These are phyloP conservation scores for Cryomyces minteri DNA, from an alignment of 495 filamentous ascomycete genomes.

Conservation along the genomic window DNA sequence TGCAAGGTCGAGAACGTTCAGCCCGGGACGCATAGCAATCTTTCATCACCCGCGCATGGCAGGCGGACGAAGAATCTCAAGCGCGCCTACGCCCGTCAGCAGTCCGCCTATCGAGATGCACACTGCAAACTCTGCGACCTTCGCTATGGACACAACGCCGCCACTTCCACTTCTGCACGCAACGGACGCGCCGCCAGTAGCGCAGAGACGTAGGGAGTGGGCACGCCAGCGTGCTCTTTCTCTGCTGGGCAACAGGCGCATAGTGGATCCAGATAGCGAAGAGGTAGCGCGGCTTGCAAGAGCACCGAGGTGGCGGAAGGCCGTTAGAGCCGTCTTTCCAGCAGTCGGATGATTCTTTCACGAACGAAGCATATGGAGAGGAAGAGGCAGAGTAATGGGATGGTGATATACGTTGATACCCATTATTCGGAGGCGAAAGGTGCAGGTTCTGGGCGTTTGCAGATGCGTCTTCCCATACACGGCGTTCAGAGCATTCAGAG, in stretches of 20 bases:
- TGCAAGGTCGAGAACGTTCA: neutral
- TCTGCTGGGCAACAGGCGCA: slow-evolving; percentile 9
- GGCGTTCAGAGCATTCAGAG: no score
- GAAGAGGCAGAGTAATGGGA: no score
- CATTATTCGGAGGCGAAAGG: no score
- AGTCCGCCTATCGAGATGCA: neutral
- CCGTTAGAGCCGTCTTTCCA: slow-evolving; percentile 6
- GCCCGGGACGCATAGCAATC: neutral
- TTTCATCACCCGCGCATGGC: neutral
- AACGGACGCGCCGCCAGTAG: slow-evolving; percentile 1
- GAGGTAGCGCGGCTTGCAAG: slow-evolving; percentile 3
- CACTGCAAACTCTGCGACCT: neutral
- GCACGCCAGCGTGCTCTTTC: slow-evolving; percentile 17
- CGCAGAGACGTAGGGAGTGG: slow-evolving; percentile 15
- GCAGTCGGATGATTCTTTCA: neutral
- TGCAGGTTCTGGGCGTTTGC: no score
- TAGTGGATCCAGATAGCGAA: neutral
- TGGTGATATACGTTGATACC: no score
- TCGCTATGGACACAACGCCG: neutral
- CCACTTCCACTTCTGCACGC: neutral
- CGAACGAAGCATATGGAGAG: no score
- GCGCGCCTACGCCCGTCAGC: slow-evolving; percentile 1
- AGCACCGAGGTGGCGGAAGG: slow-evolving; percentile 8
- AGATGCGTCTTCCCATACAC: no score
- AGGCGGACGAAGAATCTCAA: slow-evolving; percentile 4